Base-by-base conservation (phyloP, 2,329 filamentous ascomycete genomes). In the Xylaria sp. region DNA sequence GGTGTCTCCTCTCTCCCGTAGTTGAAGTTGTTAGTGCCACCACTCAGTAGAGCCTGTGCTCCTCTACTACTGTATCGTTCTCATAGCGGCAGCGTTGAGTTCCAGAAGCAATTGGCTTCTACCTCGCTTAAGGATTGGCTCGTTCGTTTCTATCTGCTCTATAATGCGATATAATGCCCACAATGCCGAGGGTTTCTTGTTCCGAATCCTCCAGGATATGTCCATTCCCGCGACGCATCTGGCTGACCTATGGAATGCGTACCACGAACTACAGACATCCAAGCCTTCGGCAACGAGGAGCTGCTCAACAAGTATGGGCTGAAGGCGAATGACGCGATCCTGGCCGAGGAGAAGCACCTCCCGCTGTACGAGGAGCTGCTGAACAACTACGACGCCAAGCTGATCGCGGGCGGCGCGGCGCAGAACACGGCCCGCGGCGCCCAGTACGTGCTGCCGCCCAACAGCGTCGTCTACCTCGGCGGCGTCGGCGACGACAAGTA, bases 401-500 rank as follows among this genome's bases (percentile, higher is more conserved):
- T 98, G 81, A 96, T 98, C 80, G 94, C 96, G 64, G 96, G 96
- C 74, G 96, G 96, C 78, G 96, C 96, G 66, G 96, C 96, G 37
- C 96, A 99, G 85, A 99, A 99, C 89, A 97, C 94, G 63, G 95
- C 96, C 76, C 91, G 96, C 79, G 96, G 96, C 76, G 96, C 95
- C 73, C 93, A 96, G 90, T 99, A 99, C 87, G 90, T 98, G 74
- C 93, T 99, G 66, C 90, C 93, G 39, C 85, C 92, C 70, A 92
- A 97, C 86, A 95, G 92, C 73, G 94, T 97, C 78, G 90, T 97
- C 81, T 99, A 94, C 88, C 89, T 98, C 74, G 96, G 96, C 76
- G 94, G 94, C 79, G 94, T 97, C 67, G 96, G 96, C 75, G 91
- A 95, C 78, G 96, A 99, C 88, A 96, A 97, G 85, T 98, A 97